Conservation (phyloP, 2,329 filamentous ascomycete genomes). For the Colletotrichum incanum region DNA sequence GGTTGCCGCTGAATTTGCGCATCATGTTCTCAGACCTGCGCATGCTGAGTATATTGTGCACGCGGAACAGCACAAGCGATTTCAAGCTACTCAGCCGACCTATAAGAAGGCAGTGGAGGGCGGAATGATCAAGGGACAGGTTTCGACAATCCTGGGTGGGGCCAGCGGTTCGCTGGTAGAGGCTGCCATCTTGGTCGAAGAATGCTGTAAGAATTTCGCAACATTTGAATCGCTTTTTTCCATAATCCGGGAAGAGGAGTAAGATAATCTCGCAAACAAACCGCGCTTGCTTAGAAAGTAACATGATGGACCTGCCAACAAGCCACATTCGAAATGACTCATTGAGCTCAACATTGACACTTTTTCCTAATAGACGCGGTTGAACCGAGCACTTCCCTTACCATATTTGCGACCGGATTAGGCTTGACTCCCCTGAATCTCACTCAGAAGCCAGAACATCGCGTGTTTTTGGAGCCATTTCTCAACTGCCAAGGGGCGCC, state of each 20-base stretch:
- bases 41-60: neutral
- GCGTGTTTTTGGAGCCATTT: constrained; percentile 65
- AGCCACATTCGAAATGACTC: neutral
- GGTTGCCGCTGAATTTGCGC: neutral
- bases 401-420: constrained; percentile 66
- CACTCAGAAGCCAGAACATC: constrained; percentile 47
- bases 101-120: neutral
- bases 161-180: constrained; percentile 61
- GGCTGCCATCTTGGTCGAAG: constrained; percentile 66
- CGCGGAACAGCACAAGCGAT: neutral
- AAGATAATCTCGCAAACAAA: neutral
- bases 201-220: constrained; percentile 57
- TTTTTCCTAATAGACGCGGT: constrained; percentile 49
- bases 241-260: no score
- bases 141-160: constrained; percentile 63
- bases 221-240: no score
- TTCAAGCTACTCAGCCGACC: neutral
- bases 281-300: no score
- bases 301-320: neutral
- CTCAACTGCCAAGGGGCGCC: constrained; percentile 60
- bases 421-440: constrained; percentile 67
- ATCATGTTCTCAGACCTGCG: neutral
- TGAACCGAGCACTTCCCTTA: constrained; percentile 65
- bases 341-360: neutral
- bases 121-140: constrained; percentile 59